Evolutionary conservation across 108 stramenopile genomes (phyloP).

Genomic region (Stephanodiscus triporus): DNA sequence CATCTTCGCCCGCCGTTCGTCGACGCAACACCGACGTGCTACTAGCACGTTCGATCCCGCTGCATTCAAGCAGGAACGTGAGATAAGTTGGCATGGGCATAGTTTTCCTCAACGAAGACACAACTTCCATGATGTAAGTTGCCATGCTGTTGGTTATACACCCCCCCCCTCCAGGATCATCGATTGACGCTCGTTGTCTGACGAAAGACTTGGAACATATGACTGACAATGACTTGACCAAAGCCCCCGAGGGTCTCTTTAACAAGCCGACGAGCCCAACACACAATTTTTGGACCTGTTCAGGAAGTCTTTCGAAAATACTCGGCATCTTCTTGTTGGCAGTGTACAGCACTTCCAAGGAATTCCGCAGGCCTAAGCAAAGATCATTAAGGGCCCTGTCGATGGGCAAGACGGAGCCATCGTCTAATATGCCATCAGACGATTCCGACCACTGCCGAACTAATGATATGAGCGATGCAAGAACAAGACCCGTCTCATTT

Average conservation of each 20-base stretch:
- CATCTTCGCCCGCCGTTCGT: background rate
- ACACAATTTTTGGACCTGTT: conserved; percentile 48
- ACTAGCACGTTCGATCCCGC: conserved; percentile 38
- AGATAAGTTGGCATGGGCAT: conserved; percentile 66
- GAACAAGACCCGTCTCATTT: conserved; percentile 34
- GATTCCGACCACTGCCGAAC: conserved; percentile 26
- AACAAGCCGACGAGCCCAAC: conserved; percentile 60
- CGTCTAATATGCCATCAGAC: background rate
- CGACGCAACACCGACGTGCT: conserved; percentile 1
- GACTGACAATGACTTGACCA: conserved; percentile 38
- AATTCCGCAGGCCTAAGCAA: conserved; percentile 29
- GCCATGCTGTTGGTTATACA: conserved; percentile 30
- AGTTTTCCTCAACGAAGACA: conserved; percentile 60
- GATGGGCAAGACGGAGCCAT: conserved; percentile 4
- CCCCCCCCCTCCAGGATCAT: conserved; percentile 10
- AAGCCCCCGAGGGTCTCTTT: conserved; percentile 40
- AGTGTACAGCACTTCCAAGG: conserved; percentile 27
- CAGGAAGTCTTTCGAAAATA: conserved; percentile 63
- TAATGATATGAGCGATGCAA: conserved; percentile 37
- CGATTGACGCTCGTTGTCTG: background rate
- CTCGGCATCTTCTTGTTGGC: conserved; percentile 22
- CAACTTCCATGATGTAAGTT: conserved; percentile 51
- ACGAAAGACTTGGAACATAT: conserved; percentile 46
- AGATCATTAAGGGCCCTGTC: conserved; percentile 23
- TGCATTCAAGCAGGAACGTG: conserved; percentile 56